Conservation (phyloP, 306 rosid genomes). For the Lithocarpus polystachyus region DNA sequence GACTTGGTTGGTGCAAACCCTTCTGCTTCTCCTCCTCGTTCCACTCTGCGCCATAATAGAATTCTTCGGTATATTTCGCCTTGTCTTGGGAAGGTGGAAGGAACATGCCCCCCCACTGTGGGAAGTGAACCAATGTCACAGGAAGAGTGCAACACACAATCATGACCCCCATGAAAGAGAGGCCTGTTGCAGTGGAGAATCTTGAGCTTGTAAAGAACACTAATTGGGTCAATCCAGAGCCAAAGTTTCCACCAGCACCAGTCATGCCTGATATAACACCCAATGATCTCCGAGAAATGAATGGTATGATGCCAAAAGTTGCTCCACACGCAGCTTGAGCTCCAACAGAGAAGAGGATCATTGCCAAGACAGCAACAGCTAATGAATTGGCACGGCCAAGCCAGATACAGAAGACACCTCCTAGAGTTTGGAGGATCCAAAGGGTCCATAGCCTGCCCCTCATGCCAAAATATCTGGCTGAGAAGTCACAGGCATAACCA, state of each 20-base stretch:
- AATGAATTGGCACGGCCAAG: slow-evolving; percentile 71
- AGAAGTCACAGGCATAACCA: slow-evolving; percentile 57
- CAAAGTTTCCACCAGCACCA: slow-evolving; percentile 90
- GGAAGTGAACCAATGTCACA: slow-evolving; percentile 68
- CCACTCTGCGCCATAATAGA: slow-evolving; percentile 76
- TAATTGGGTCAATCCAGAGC: slow-evolving; percentile 77
- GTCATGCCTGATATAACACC: slow-evolving; percentile 77
- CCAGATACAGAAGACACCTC: slow-evolving; percentile 86
- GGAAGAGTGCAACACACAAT: slow-evolving; percentile 74
- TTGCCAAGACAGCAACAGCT: slow-evolving; percentile 52
- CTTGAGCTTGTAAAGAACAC: slow-evolving; percentile 58
- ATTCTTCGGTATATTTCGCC: slow-evolving; percentile 47
- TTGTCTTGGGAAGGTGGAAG: slow-evolving; percentile 59
- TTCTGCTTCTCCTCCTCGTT: slow-evolving; percentile 58
- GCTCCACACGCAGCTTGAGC: slow-evolving; percentile 98
- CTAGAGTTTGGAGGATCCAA: slow-evolving; percentile 74
- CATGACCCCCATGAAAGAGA: slow-evolving; percentile 75
- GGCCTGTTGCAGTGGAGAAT: slow-evolving; percentile 52
- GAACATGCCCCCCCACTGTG: slow-evolving; percentile 96
- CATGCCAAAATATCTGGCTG: slow-evolving; percentile 74
- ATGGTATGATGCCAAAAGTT: slow-evolving; percentile 78
- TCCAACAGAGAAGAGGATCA: slow-evolving; percentile 87
- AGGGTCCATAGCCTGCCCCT: slow-evolving; percentile 80
- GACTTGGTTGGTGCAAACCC: slow-evolving; percentile 59
- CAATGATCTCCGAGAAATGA: slow-evolving; percentile 73